Evolutionary conservation across 208 protist genomes (phyloP).

Genomic region (Polymyxa betae): DNA sequence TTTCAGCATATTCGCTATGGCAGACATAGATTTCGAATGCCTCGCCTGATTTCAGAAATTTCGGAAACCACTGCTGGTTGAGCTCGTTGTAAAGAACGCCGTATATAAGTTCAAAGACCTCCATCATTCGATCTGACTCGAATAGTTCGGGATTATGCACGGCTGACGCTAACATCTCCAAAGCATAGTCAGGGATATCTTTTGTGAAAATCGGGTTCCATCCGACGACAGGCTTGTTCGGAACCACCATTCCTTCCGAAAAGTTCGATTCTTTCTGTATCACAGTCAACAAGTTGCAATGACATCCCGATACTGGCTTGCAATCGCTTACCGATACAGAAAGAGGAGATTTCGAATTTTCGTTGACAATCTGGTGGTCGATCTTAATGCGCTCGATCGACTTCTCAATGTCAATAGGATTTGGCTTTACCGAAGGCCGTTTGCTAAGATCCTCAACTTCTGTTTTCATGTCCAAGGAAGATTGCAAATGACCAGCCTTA

Average conservation of each 20-base stretch:
- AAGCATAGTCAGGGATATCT: neutral
- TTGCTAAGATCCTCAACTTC: no score
- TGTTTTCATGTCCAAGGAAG: no score
- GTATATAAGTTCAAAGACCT: conserved; percentile 11
- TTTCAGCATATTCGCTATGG: conserved; percentile 51
- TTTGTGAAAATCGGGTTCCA: neutral
- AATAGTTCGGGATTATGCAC: neutral
- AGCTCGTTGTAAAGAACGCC: neutral
- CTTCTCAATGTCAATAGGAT: no score
- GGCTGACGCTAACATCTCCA: neutral
- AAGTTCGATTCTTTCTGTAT: no score
- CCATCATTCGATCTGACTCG: conserved; percentile 20
- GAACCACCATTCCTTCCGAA: neutral
- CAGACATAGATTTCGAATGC: conserved; percentile 11
- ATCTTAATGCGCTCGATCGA: no score
- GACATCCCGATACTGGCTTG: no score
- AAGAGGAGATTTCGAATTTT: no score
- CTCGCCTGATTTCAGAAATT: conserved; percentile 2
- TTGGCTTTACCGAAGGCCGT: no score
- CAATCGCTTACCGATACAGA: no score
- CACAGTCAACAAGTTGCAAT: no score
- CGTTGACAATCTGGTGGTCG: no score
- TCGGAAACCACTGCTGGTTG: neutral
- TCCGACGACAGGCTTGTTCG: neutral
- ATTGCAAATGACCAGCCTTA: no score